Evolutionary conservation across 768 basidiomycete genomes (phyloP), one percentile per base, ranked within the genome.

Genomic region (Cantharellus anzutake): DNA sequence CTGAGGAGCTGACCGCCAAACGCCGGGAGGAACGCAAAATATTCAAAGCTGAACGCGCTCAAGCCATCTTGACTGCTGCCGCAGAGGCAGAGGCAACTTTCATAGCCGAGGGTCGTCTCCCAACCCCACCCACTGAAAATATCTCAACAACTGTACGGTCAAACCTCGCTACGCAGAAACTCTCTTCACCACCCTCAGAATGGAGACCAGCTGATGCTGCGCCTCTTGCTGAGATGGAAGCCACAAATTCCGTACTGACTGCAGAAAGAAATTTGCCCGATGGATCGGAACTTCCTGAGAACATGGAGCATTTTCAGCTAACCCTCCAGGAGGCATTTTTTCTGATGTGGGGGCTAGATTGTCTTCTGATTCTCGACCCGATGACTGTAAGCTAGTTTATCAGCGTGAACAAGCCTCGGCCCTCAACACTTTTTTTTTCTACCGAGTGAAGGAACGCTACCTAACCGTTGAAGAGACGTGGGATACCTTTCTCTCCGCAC

Each of bases 241-340:
- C 68, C 41, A 67, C 68, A 35, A 72, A 67, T 14, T 72, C 68
- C 11, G 65, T 64, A 7, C 63, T 63, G 14, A 65, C 65, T 4
- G n/a, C n/a, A n/a, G n/a, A n/a, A n/a, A n/a, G n/a, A n/a, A 68
- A 65, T 7, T 69, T 72, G 5, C 70, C 73, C n/a, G 53, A 61
- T 38, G 14, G 14, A 3, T 75, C 78, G 37, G 78, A 80, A 52
- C 71, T 74, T 0, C 72, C 82, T 3, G 79, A 82, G 62, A 81
- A 92, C 64, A 71, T 90, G 53, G 93, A 96, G 68, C 91, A 94
- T 71, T 76, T 97, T 37, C 93, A 96, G 66, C 77, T 97, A 38
- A 87, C 87, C 0, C 77, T 91, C 2, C 81, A 81, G 64, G 93
- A 96, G 68, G 87, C 90, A 0, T 92, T 90, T 69, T 96, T 94